Evolutionary conservation across 192 early-diverging fungal species (phyloP), one percentile per base, ranked within the genome.

Genomic region (Coemansia umbellata): DNA sequence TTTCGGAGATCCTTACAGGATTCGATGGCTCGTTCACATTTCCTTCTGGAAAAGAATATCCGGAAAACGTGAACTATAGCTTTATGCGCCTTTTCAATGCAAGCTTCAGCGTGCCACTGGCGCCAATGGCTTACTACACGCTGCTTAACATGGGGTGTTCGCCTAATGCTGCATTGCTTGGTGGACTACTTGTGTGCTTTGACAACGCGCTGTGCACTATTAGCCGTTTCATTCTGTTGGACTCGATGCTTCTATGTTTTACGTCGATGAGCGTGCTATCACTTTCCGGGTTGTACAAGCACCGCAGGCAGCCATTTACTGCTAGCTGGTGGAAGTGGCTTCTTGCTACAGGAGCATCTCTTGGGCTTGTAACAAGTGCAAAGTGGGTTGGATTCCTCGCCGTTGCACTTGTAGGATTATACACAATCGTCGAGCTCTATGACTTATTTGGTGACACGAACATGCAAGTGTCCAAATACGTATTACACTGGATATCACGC

Each of bases 331-430:
- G 85, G 84, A 56, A 80, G 23, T 97, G 93, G 93, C 65, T 99
- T 3, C 42, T 84, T 9, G 72, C 86, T 37, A 92, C 95, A 8
- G 97, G 97, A 50, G 53, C 89, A 1, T 89, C 91, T 21, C 74
- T 99, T 14, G 97, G 97, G 22, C 68, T 83, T 37, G 92, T 91
- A 0, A 58, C 81, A n/a, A 91, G 89, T 80, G 83, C 93, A 24
- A 99, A 99, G 73, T 99, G 95, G 97, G 91, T 99, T 26, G 97
- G 97, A 0, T 63, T 96, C 18, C 91, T 99, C 71, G 83, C 85
- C 24, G 87, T 93, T 9, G 94, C 91, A 4, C 66, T 95, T 7
- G 90, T 96, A 49, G 95, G 94, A 4, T 40, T 96, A 35, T 89
- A 91, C 62, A 98, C 96, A 0, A 63, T 97, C n/a, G 84, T 91